Percentiles rank a stretch among this genome's conserved stretches.
These are phyloP conservation scores for Aspergillus intermedius DNA, from an alignment of 2,329 filamentous ascomycete species.

Conservation along the genomic window DNA sequence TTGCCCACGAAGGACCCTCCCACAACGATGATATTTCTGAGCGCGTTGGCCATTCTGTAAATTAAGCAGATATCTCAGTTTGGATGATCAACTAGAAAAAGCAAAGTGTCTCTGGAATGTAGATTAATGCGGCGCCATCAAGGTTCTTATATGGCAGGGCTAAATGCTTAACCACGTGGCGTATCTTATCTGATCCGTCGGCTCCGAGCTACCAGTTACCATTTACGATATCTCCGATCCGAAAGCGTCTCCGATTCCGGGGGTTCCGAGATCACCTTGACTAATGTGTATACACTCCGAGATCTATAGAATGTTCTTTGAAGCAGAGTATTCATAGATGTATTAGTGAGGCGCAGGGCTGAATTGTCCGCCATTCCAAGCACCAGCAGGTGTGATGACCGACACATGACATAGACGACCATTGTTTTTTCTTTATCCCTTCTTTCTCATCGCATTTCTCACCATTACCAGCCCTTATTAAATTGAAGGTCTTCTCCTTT, in stretches of 20 bases:
- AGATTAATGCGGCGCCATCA: background rate
- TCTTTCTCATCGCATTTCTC: too few relatives aligned
- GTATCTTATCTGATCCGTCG: slow-evolving; percentile 1
- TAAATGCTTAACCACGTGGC: background rate
- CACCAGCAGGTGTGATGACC: too few relatives aligned
- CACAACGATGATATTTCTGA: slow-evolving; percentile 31
- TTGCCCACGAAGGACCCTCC: slow-evolving; percentile 33
- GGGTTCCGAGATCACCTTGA: too few relatives aligned
- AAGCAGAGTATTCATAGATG: too few relatives aligned
- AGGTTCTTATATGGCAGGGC: background rate
- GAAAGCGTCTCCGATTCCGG: background rate
- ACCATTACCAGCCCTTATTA: too few relatives aligned
- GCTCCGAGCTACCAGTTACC: background rate
- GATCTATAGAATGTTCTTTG: too few relatives aligned
- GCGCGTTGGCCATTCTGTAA: slow-evolving; percentile 18
- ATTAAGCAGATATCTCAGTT: background rate
- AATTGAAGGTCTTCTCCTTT: too few relatives aligned
- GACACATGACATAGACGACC: too few relatives aligned
- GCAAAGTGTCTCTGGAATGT: background rate
- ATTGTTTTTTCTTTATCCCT: too few relatives aligned
- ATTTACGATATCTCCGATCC: background rate
- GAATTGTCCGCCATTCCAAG: too few relatives aligned
- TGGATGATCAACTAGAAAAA: background rate
- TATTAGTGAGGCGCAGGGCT: too few relatives aligned
- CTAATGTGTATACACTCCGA: too few relatives aligned